Conservation (phyloP, 75 land plant genomes). For the Picea sitchensis region DNA sequence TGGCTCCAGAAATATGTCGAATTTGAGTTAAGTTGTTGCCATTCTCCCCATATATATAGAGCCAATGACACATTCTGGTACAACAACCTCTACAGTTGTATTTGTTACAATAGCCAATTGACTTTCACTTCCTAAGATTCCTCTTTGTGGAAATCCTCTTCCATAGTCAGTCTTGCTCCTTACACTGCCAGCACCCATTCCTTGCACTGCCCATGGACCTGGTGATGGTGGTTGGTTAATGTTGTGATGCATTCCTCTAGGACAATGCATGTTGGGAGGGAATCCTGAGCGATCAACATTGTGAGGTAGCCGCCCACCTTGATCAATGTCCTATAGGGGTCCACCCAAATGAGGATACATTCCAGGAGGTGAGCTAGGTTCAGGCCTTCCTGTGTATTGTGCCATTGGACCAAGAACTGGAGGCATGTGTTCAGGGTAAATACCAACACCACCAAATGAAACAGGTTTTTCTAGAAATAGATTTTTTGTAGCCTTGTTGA, state of each 20-base stretch:
- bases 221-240: too few relatives aligned
- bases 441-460: constrained; percentile 15
- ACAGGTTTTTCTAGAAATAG: constrained; percentile 33
- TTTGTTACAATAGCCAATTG: constrained; percentile 51
- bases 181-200: too few relatives aligned
- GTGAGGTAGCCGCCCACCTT: too few relatives aligned
- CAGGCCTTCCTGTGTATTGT: constrained; percentile 52
- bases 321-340: too few relatives aligned
- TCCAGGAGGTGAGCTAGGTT: neutral
- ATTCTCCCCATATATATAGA: too few relatives aligned
- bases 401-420: constrained; percentile 25
- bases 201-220: too few relatives aligned
- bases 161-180: too few relatives aligned
- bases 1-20: constrained; percentile 71
- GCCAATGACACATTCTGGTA: constrained; percentile 30
- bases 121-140: constrained; percentile 19
- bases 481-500: constrained; percentile 50
- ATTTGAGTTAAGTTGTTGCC: constrained; percentile 26
- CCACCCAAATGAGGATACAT: too few relatives aligned
- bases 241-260: too few relatives aligned
- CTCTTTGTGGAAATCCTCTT: too few relatives aligned
- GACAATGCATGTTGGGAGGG: too few relatives aligned
- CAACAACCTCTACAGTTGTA: constrained; percentile 56
- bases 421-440: constrained; percentile 30
- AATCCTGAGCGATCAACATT: too few relatives aligned